Conservation (phyloP, 2,329 filamentous ascomycete genomes). For the Colletotrichum sp. region DNA sequence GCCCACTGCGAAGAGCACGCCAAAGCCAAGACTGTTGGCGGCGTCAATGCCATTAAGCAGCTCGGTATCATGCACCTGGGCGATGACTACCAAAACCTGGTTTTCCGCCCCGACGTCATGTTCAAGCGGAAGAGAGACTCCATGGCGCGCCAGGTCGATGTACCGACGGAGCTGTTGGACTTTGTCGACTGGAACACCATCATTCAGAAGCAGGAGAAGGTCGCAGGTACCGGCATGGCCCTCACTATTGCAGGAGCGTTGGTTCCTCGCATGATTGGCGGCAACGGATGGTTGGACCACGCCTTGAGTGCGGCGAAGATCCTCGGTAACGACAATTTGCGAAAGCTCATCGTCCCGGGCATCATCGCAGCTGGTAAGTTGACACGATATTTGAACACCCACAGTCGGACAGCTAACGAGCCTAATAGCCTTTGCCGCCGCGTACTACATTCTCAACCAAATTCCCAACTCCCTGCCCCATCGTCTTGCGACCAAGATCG, state of each 20-base stretch:
- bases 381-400: background rate
- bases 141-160: slow-evolving; percentile 82
- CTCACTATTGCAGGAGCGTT: slow-evolving; percentile 89
- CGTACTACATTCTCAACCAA: slow-evolving; percentile 82
- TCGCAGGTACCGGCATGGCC: slow-evolving; percentile 92
- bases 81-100: slow-evolving; percentile 83
- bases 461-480: slow-evolving; percentile 90
- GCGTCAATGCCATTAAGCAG: slow-evolving; percentile 87
- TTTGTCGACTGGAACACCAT: slow-evolving; percentile 89
- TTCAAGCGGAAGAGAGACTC: slow-evolving; percentile 83
- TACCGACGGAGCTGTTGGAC: slow-evolving; percentile 87
- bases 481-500: slow-evolving; percentile 84
- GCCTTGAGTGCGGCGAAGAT: slow-evolving; percentile 81
- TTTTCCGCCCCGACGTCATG: slow-evolving; percentile 92
- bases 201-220: slow-evolving; percentile 91
- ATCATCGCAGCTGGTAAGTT: slow-evolving; percentile 78
- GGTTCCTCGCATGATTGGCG: slow-evolving; percentile 80
- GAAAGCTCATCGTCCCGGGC: slow-evolving; percentile 81
- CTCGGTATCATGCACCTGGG: slow-evolving; percentile 89
- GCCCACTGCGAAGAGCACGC: slow-evolving; percentile 83
- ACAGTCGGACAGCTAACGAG: background rate
- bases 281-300: slow-evolving; percentile 88
- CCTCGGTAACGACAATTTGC: slow-evolving; percentile 80
- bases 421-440: slow-evolving; percentile 70
- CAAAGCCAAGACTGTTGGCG: slow-evolving; percentile 75